These are phyloP conservation scores for Penicillium paradoxum DNA, from an alignment of 495 filamentous ascomycete genomes.

Conservation along the genomic window DNA sequence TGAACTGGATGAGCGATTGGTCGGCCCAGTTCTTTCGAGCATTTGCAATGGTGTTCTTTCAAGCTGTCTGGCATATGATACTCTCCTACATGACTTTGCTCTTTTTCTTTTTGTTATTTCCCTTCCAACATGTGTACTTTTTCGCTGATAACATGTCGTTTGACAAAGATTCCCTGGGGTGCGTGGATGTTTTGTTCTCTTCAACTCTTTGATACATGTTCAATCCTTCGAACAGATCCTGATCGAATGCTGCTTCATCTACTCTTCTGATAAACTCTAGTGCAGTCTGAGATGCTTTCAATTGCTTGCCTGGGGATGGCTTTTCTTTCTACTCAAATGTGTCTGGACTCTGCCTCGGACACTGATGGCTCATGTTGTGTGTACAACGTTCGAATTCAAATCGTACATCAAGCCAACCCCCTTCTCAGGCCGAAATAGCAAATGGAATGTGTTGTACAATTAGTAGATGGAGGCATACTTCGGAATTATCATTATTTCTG, in stretches of 20 bases:
- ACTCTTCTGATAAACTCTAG: background rate
- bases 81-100: constrained; percentile 28
- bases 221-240: background rate
- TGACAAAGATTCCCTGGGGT: constrained; percentile 27
- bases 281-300: background rate
- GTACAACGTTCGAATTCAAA: constrained; percentile 11
- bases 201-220: constrained; percentile 10
- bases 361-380: constrained; percentile 3
- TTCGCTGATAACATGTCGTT: constrained; percentile 24
- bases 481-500: constrained; percentile 3
- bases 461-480: background rate
- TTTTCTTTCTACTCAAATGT: background rate
- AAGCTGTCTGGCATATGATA: constrained; percentile 36
- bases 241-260: background rate
- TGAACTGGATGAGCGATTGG: constrained; percentile 44
- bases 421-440: background rate
- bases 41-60: constrained; percentile 41
- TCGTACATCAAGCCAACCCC: background rate
- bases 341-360: background rate
- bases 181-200: constrained; percentile 16
- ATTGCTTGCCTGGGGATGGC: too few relatives aligned
- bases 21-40: constrained; percentile 34
- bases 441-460: background rate
- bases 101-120: constrained; percentile 9
- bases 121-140: constrained; percentile 29